Conservation (phyloP, 108 stramenopile genomes). For the Epipyxis sp. region DNA sequence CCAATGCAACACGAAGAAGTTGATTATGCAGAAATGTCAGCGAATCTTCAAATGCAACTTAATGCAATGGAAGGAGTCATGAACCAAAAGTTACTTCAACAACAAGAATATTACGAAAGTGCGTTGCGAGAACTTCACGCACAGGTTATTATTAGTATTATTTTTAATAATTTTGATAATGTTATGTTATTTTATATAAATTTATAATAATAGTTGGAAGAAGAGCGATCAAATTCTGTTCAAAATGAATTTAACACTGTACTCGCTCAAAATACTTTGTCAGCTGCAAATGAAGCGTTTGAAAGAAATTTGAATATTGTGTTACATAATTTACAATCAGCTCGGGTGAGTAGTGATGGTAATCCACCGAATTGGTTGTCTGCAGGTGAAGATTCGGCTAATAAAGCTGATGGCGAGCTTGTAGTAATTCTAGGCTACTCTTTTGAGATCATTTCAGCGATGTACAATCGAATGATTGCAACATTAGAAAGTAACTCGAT, state of each 20-base stretch:
- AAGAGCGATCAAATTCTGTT: too few relatives aligned
- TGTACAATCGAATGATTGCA: background rate
- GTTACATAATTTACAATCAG: too few relatives aligned
- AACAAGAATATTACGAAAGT: constrained; percentile 13
- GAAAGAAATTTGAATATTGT: too few relatives aligned
- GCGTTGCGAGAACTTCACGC: background rate
- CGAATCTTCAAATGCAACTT: constrained; percentile 27
- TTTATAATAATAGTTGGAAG: too few relatives aligned
- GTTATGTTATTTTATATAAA: too few relatives aligned
- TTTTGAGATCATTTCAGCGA: background rate
- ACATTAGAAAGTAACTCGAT: background rate
- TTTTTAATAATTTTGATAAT: too few relatives aligned
- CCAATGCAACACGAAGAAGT: constrained; percentile 32
- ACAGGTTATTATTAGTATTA: background rate
- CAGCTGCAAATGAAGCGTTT: too few relatives aligned
- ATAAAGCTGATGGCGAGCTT: background rate
- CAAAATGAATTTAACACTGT: too few relatives aligned
- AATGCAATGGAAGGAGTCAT: background rate
- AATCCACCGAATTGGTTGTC: background rate
- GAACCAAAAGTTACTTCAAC: background rate
- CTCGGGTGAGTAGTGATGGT: too few relatives aligned
- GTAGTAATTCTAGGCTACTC: background rate
- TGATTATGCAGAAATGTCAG: constrained; percentile 39
- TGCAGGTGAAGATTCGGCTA: background rate
- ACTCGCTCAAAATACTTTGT: too few relatives aligned